These are phyloP conservation scores for Penicillium sp. DNA, from an alignment of 2,329 filamentous ascomycete genomes.

Conservation along the genomic window DNA sequence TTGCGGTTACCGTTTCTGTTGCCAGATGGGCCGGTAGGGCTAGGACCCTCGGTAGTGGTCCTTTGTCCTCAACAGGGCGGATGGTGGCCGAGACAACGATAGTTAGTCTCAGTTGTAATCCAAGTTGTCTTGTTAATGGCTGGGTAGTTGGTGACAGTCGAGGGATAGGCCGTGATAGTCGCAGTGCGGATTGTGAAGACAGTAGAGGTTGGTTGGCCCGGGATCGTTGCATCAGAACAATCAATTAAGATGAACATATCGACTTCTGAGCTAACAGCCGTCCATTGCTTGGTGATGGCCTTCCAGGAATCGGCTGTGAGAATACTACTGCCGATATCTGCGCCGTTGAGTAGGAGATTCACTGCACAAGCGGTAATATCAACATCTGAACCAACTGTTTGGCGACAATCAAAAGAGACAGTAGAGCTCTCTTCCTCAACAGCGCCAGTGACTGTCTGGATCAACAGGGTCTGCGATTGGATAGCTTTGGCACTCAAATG, in stretches of 20 bases:
- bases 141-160: constrained; percentile 27
- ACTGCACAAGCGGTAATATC: neutral
- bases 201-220: constrained; percentile 17
- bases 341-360: neutral
- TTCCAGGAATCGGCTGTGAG: neutral
- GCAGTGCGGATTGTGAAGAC: constrained; percentile 19
- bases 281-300: constrained; percentile 1
- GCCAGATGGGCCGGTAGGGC: neutral
- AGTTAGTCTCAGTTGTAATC: constrained; percentile 20
- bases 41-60: neutral
- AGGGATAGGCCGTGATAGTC: constrained; percentile 25
- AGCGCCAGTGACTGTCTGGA: neutral
- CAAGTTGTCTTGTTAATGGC: constrained; percentile 11
- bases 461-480: neutral
- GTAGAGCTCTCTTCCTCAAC: neutral
- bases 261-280: neutral
- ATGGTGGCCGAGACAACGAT: constrained; percentile 22
- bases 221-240: neutral
- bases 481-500: neutral
- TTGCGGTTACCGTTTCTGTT: neutral
- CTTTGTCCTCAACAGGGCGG: constrained; percentile 16
- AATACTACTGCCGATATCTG: neutral
- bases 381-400: neutral
- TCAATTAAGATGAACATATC: neutral
- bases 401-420: constrained; percentile 3